Percentiles rank a stretch among this genome's conserved stretches.
These are phyloP conservation scores for Lepidium aucheri DNA, from an alignment of 345 rosid genomes.

Conservation along the genomic window DNA sequence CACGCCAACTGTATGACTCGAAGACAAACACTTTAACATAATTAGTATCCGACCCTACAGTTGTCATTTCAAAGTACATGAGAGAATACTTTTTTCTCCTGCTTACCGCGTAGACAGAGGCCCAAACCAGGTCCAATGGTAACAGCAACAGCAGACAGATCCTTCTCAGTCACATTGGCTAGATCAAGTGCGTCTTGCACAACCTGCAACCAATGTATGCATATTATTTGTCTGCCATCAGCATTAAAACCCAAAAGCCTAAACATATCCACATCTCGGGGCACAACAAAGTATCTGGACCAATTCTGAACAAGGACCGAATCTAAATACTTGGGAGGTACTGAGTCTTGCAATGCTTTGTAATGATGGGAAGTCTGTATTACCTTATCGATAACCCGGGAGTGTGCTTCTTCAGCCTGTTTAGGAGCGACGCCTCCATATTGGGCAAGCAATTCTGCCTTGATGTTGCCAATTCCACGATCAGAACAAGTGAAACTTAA, in stretches of 20 bases:
- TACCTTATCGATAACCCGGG: slow-evolving; percentile 74
- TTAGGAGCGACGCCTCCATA: slow-evolving; percentile 97
- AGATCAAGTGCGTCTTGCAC: slow-evolving; percentile 74
- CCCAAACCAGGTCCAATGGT: slow-evolving; percentile 97
- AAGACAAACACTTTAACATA: neutral
- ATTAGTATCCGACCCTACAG: neutral
- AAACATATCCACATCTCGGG: neutral
- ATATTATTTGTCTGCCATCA: neutral
- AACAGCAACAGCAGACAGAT: slow-evolving; percentile 94
- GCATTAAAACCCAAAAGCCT: neutral
- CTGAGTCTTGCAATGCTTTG: neutral
- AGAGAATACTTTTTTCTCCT: neutral
- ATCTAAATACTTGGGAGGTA: neutral
- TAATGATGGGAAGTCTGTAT: neutral
- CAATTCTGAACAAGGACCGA: neutral
- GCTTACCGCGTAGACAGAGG: slow-evolving; percentile 89
- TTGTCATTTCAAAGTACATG: neutral
- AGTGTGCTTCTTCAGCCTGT: slow-evolving; percentile 93
- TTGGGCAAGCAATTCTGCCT: slow-evolving; percentile 82
- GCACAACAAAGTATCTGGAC: neutral
- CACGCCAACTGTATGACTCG: slow-evolving; percentile 61
- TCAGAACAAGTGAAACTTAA: slow-evolving; percentile 4
- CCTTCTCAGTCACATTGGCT: slow-evolving; percentile 53
- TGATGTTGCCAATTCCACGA: slow-evolving; percentile 10
- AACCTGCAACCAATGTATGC: slow-evolving; percentile 42